Evolutionary conservation across 164 flowering plant genomes (phyloP).

Genomic region (Paratinospora sagittata): DNA sequence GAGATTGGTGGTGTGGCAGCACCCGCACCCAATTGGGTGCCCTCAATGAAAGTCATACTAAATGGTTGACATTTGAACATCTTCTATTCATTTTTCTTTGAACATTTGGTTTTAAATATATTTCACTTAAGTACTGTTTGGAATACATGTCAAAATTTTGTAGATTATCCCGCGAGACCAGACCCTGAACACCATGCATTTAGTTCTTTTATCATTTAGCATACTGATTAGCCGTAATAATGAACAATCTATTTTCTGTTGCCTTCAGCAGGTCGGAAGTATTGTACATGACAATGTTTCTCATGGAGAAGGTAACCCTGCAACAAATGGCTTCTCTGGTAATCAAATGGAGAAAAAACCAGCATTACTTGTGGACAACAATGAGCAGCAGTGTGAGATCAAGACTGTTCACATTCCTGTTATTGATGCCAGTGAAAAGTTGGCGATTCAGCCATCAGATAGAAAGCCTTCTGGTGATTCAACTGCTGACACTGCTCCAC

Average conservation of each 20-base stretch:
- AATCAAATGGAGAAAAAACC: conserved; percentile 27
- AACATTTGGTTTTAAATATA: not conserved
- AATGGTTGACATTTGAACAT: too few relatives aligned
- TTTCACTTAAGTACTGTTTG: not conserved
- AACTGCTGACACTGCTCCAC: conserved; percentile 14
- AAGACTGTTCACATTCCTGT: conserved; percentile 12
- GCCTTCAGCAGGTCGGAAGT: conserved; percentile 36
- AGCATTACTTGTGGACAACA: conserved; percentile 18
- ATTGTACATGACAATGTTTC: conserved; percentile 24
- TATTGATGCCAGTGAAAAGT: conserved; percentile 22
- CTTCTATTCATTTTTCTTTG: not conserved
- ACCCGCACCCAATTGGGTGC: too few relatives aligned
- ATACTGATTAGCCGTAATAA: not conserved
- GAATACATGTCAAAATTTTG: not conserved
- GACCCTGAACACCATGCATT: not conserved
- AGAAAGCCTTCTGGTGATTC: conserved; percentile 27
- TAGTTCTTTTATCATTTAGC: not conserved
- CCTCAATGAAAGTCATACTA: not conserved
- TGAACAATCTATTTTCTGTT: conserved; percentile 6
- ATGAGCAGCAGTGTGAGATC: conserved; percentile 27
- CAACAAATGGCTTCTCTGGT: conserved; percentile 19
- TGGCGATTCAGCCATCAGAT: conserved; percentile 16
- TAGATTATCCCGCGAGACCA: not conserved
- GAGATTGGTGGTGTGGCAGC: too few relatives aligned
- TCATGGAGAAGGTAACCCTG: conserved; percentile 18